phyloP scores from a whole-genome alignment of 257 asterid species.

The Catharanthus roseus region DNA sequence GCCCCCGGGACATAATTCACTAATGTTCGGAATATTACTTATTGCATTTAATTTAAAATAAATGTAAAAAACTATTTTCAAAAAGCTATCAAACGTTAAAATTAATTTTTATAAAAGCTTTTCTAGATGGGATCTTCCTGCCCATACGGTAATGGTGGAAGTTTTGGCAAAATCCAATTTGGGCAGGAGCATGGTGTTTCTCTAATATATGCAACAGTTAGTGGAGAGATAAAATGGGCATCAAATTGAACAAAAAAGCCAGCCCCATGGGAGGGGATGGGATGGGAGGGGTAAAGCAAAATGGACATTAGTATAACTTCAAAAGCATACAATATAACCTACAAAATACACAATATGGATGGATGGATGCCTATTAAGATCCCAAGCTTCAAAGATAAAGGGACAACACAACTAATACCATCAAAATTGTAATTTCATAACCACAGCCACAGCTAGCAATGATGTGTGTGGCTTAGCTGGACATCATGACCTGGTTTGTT shows the following conservation, averaged over 20 bases:
- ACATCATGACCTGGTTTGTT: conserved; percentile 56
- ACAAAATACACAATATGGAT: background rate
- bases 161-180: too few species aligned
- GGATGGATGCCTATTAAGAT: conserved; percentile 1
- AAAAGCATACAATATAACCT: background rate
- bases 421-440: conserved; percentile 6
- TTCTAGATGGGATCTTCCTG: too few species aligned
- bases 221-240: background rate
- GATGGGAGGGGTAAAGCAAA: too few species aligned
- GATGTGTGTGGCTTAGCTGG: conserved; percentile 38
- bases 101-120: too few species aligned
- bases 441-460: background rate
- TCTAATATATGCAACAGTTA: background rate
- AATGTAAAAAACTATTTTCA: too few species aligned
- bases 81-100: too few species aligned
- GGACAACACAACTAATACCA: background rate
- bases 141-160: too few species aligned
- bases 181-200: too few species aligned
- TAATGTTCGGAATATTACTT: too few species aligned
- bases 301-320: background rate
- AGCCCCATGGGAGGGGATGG: background rate
- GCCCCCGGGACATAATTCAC: too few species aligned
- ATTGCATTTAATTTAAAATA: too few species aligned
- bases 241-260: background rate
- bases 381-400: background rate